Base-by-base conservation (phyloP, 2,329 filamentous ascomycete genomes). In the Ceratocystis alfenasii region DNA sequence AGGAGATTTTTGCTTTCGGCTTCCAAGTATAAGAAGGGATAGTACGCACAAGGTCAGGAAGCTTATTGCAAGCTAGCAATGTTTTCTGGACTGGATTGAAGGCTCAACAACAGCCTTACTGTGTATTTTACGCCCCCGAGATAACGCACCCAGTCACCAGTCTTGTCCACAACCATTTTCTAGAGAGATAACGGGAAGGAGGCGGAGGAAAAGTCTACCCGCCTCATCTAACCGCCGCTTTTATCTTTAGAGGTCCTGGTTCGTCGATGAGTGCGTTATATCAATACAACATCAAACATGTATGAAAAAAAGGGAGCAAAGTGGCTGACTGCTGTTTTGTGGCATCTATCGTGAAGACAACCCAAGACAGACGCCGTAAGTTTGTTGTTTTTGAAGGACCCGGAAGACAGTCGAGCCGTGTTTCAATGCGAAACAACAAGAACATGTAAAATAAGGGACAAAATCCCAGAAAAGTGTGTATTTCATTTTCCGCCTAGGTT, bases 361-460 rank as follows among this genome's bases (percentile, higher is more conserved):
- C 22, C 25, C 22, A 28, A 53, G 48, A 53, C 48, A 50, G 8
- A 50, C 20, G 6, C 48, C 10, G 48, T 10, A 50, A 50, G 48
- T 50, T 22, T 25, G 8, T 5, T 3, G 28, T n/a, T 30, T 36
- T 17, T n/a, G 15, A 17, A 36, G 3, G 15, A 8, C 5, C 28
- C 55, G 55, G 28, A 59, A 59, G 55, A 33, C 25, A 36, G 10
- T 36, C 12, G n/a, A 33, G 55, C 28, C 55, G 55, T 36, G 55
- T 59, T 59, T 59, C 55, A 59, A 30, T 15, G 15, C 30, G 55
- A 59, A 59, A 59, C 55, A 36, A 33, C 30, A 7, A 59, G 17
- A 59, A n/a, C 28, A 20, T n/a, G 5, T n/a, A 36, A 36, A 53
- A 53, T 5, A 28, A 4, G 25, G 22, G 3, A 53, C 8, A 12